Percentiles rank a stretch among this genome's conserved stretches.
These are phyloP conservation scores for Harringtonia aguacate DNA, from an alignment of 2,329 filamentous ascomycete species.

Conservation along the genomic window DNA sequence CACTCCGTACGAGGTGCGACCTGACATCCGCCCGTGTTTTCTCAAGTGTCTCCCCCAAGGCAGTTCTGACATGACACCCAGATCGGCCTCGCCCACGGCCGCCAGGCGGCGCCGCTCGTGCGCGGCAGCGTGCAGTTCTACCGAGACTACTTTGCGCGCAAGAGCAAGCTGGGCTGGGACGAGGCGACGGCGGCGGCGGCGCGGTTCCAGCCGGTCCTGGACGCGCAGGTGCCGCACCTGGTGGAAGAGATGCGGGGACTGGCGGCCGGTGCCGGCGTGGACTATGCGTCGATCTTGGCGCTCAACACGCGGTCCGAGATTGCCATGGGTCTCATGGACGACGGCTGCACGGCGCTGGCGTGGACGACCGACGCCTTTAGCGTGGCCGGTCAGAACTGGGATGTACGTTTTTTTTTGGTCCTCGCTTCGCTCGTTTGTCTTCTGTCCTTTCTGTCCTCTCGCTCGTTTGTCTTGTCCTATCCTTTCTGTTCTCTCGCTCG, in stretches of 20 bases:
- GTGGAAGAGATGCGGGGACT: slow-evolving; percentile 36
- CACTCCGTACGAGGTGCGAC: too few species aligned
- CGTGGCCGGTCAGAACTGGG: slow-evolving; percentile 5
- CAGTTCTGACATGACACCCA: neutral
- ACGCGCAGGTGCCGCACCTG: slow-evolving; percentile 7
- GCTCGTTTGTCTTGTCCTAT: neutral
- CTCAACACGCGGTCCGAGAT: slow-evolving; percentile 46
- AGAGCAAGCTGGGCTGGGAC: slow-evolving; percentile 4
- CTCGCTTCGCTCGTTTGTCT: neutral
- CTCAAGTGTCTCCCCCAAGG: too few species aligned
- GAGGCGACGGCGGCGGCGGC: neutral
- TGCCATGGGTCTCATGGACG: slow-evolving; percentile 26
- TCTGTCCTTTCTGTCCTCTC: neutral
- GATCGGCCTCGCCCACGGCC: slow-evolving; percentile 1
- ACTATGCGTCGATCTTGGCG: slow-evolving; percentile 40
- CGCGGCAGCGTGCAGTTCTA: slow-evolving; percentile 5
- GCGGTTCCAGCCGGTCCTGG: neutral
- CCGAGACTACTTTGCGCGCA: slow-evolving; percentile 1
- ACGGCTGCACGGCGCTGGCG: slow-evolving; percentile 30
- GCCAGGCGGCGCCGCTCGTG: neutral
- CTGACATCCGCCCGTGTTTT: too few species aligned
- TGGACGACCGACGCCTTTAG: slow-evolving; percentile 20
- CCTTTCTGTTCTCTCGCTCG: too few species aligned
- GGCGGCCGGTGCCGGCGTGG: slow-evolving; percentile 34
- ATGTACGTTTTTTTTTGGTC: slow-evolving; percentile 14